These are phyloP conservation scores for Volvox africanus DNA, from an alignment of 139 green algal genomes.

Conservation along the genomic window DNA sequence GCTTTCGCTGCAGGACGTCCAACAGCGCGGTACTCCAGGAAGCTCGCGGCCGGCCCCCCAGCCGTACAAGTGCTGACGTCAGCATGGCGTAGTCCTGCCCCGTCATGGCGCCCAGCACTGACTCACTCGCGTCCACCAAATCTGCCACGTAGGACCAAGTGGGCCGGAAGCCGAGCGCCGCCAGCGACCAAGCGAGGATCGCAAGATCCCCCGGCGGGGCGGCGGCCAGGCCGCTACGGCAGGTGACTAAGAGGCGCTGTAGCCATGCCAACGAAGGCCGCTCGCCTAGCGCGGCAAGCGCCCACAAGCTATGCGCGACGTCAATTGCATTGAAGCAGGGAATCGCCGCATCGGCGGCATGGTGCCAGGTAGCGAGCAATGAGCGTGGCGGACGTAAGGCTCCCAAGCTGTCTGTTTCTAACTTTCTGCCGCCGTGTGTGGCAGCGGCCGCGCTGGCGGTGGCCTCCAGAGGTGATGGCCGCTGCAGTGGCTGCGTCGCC, in stretches of 20 bases:
- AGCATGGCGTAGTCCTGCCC: constrained; percentile 38
- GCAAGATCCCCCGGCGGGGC: constrained; percentile 9
- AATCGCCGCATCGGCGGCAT: not conserved
- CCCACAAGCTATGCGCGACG: constrained; percentile 31
- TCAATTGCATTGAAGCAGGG: constrained; percentile 22
- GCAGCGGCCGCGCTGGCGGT: not conserved
- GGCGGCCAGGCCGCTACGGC: not conserved
- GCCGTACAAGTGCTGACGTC: not conserved
- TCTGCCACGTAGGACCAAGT: constrained; percentile 27
- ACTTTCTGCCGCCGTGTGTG: not conserved
- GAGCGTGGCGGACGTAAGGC: not conserved
- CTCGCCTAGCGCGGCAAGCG: constrained; percentile 26
- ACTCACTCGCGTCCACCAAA: not conserved
- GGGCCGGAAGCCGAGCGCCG: constrained; percentile 37
- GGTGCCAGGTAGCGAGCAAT: constrained; percentile 7
- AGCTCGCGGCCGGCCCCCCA: not conserved
- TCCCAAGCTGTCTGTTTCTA: not conserved
- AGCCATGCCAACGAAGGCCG: constrained; percentile 12
- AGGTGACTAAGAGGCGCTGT: not conserved
- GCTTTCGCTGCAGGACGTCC: not conserved
- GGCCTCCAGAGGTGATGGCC: not conserved
- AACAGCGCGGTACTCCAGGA: not conserved
- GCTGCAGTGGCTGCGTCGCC: not conserved
- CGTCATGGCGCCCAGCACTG: not conserved
- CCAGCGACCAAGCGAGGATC: constrained; percentile 29